A percentile compares a stretch with the other conserved stretches of the same genome.
Conservation (phyloP, 1,139 yeast species). For the Kodamaea sp. region DNA sequence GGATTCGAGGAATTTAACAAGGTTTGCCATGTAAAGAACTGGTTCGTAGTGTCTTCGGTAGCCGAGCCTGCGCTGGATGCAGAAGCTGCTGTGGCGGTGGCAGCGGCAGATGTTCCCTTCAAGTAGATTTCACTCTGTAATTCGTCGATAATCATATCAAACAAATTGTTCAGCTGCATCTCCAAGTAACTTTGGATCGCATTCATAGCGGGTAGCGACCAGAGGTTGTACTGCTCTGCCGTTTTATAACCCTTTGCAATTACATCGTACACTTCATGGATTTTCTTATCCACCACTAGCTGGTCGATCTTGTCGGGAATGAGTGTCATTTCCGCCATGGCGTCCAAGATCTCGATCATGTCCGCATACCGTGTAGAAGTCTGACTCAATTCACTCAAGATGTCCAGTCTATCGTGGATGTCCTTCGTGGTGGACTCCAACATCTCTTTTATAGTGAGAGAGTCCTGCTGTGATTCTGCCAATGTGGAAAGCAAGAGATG, state of each 20-base stretch:
- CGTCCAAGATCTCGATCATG: conserved; percentile 68
- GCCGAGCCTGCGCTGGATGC: conserved; percentile 3
- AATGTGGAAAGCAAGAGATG: conserved; percentile 51
- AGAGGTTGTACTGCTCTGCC: conserved; percentile 61
- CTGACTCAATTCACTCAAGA: conserved; percentile 63
- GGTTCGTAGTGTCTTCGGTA: conserved; percentile 1
- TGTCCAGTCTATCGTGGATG: conserved; percentile 55
- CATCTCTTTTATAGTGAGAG: conserved; percentile 37
- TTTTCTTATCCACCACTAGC: conserved; percentile 65
- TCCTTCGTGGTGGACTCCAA: conserved; percentile 51
- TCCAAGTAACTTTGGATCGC: conserved; percentile 60
- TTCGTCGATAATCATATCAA: conserved; percentile 77
- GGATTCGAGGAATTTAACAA: conserved; percentile 29
- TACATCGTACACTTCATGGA: conserved; percentile 66
- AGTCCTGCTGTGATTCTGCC: conserved; percentile 56
- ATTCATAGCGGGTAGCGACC: conserved; percentile 62
- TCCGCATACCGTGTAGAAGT: conserved; percentile 64
- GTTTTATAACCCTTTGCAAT: conserved; percentile 56
- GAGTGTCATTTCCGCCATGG: conserved; percentile 61
- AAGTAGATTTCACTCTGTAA: conserved; percentile 71
- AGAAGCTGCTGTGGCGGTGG: conserved; percentile 7
- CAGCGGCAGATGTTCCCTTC: conserved; percentile 29
- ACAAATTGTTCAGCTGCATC: conserved; percentile 63
- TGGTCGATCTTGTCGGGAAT: conserved; percentile 68
- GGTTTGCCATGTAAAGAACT: conserved; percentile 29